Evolutionary conservation across 2,329 filamentous ascomycete genomes (phyloP).

Genomic region (Phialophora chinensis): DNA sequence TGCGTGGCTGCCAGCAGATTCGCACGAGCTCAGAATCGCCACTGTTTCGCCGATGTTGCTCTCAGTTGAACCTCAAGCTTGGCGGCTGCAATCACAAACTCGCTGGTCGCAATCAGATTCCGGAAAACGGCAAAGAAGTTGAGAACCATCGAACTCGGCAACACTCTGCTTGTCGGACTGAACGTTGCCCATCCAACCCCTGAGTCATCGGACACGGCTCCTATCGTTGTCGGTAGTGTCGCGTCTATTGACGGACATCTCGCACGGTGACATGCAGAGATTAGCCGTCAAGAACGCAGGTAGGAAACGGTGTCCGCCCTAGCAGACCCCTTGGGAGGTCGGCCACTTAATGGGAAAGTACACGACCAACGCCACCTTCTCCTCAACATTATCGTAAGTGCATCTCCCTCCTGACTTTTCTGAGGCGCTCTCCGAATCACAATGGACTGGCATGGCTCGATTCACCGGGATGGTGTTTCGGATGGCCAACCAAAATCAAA

Average conservation of each 20-base stretch:
- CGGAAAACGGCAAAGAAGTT: slow-evolving; percentile 49
- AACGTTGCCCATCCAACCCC: slow-evolving; percentile 89
- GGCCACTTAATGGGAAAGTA: slow-evolving; percentile 69
- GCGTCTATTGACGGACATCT: slow-evolving; percentile 73
- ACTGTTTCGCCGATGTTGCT: too few species aligned
- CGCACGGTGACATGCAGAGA: slow-evolving; percentile 76
- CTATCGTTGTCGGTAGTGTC: slow-evolving; percentile 81
- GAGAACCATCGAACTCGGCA: slow-evolving; percentile 66
- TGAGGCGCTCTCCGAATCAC: background rate
- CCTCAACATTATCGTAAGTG: slow-evolving; percentile 25
- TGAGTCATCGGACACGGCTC: slow-evolving; percentile 63
- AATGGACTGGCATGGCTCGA: slow-evolving; percentile 50
- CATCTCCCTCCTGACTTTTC: background rate
- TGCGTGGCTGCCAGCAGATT: too few species aligned
- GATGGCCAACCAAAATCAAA: slow-evolving; percentile 74
- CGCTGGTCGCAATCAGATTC: background rate
- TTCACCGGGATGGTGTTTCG: slow-evolving; percentile 89
- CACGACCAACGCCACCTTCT: slow-evolving; percentile 66
- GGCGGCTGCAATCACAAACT: too few species aligned
- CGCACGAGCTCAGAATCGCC: too few species aligned
- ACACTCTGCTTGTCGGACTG: slow-evolving; percentile 85
- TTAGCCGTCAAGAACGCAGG: slow-evolving; percentile 66
- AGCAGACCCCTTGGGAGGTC: slow-evolving; percentile 66
- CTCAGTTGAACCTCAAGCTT: too few species aligned
- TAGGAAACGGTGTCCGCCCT: slow-evolving; percentile 71